phyloP scores from a whole-genome alignment of 345 rosid species.

The Syzygium grande region DNA sequence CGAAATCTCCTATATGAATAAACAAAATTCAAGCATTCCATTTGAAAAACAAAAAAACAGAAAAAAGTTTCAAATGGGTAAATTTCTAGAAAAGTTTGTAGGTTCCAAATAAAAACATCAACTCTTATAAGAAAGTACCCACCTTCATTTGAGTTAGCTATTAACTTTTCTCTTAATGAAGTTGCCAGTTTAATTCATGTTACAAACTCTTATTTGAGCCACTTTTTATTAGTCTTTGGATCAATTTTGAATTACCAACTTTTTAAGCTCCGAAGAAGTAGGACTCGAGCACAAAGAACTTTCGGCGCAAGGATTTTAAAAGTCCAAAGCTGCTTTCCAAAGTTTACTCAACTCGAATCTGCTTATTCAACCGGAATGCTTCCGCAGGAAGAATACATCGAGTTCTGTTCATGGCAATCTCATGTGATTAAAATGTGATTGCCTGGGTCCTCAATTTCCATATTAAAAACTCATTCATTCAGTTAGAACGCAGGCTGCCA shows the following conservation, averaged over 20 bases:
- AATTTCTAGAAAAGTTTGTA: not conserved
- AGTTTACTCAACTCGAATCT: no score
- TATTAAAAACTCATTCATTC: not conserved
- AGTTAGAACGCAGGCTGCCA: not conserved
- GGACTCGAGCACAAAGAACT: no score
- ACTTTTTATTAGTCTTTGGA: no score
- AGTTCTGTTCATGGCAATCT: not conserved
- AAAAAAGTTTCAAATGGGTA: accelerated
- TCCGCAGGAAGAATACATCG: no score
- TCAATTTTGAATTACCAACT: no score
- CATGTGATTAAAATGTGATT: not conserved
- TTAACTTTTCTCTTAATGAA: no score
- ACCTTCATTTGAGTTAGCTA: not conserved
- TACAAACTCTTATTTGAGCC: not conserved
- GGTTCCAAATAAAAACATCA: not conserved
- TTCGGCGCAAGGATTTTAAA: no score
- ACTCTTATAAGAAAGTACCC: not conserved
- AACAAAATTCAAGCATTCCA: not conserved
- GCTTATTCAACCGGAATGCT: no score
- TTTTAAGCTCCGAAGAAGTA: no score
- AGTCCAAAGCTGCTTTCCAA: no score
- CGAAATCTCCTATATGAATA: not conserved
- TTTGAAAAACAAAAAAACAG: not conserved
- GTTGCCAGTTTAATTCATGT: no score
- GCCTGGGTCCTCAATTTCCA: not conserved